These are phyloP conservation scores for Quillaja saponaria DNA, from an alignment of 306 rosid genomes.

Conservation along the genomic window DNA sequence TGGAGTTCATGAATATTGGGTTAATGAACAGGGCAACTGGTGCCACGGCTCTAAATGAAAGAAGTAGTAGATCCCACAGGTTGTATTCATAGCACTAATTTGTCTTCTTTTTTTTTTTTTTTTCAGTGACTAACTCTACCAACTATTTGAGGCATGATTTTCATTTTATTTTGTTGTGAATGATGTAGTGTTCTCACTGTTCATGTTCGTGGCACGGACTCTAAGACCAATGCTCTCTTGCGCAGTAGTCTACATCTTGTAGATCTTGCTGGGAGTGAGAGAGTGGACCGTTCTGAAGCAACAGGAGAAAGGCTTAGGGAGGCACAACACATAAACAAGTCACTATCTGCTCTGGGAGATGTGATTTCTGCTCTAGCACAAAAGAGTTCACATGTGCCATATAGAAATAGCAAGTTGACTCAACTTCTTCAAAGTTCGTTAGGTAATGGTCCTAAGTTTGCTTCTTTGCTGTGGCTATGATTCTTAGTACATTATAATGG, in stretches of 20 bases:
- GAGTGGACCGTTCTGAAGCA: constrained; percentile 96
- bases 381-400: constrained; percentile 87
- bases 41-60: constrained; percentile 70
- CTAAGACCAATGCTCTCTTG: constrained; percentile 70
- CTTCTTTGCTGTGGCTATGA: background rate
- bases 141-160: background rate
- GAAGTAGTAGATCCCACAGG: constrained; percentile 84
- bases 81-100: constrained; percentile 15
- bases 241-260: constrained; percentile 92
- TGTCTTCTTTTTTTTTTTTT: background rate
- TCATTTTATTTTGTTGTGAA: background rate
- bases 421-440: constrained; percentile 97
- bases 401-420: constrained; percentile 96
- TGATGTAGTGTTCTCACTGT: constrained; percentile 73
- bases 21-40: constrained; percentile 59
- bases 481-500: no score
- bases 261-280: constrained; percentile 98
- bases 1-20: constrained; percentile 66
- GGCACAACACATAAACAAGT: constrained; percentile 98
- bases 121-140: no score
- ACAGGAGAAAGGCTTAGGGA: constrained; percentile 98
- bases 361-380: constrained; percentile 94
- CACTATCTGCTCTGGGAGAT: constrained; percentile 97
- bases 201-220: constrained; percentile 92
- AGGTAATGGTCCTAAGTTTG: constrained; percentile 47